Percentiles rank a stretch among this genome's conserved stretches.
phyloP scores from a whole-genome alignment of 306 rosid genomes.

The Cucurbita argyrosperma region DNA sequence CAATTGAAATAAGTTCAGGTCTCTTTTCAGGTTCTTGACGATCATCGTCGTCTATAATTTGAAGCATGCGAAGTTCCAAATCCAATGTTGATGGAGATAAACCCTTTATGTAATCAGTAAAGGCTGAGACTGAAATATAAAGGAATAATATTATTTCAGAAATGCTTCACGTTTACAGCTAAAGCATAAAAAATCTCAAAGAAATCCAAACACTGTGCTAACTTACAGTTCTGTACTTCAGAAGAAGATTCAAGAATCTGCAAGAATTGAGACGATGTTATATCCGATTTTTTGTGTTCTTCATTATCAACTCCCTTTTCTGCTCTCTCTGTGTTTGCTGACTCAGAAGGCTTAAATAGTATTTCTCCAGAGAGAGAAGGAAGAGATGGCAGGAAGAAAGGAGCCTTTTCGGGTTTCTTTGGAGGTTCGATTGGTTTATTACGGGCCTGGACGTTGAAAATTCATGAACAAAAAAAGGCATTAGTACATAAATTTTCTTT shows the following conservation, averaged over 20 bases:
- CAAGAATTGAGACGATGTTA: slow-evolving; percentile 37
- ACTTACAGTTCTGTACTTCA: slow-evolving; percentile 44
- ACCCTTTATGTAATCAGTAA: slow-evolving; percentile 65
- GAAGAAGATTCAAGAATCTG: slow-evolving; percentile 47
- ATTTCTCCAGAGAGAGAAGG: slow-evolving; percentile 84
- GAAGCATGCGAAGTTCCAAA: slow-evolving; percentile 81
- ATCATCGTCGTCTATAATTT: slow-evolving; percentile 52
- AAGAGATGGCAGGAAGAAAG: slow-evolving; percentile 83
- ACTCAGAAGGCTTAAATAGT: slow-evolving; percentile 48
- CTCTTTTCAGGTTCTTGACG: slow-evolving; percentile 45
- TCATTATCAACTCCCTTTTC: slow-evolving; percentile 17
- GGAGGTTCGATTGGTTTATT: slow-evolving; percentile 92
- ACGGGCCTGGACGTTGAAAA: slow-evolving; percentile 43
- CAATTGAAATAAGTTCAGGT: slow-evolving; percentile 46
- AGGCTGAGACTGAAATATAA: slow-evolving; percentile 38
- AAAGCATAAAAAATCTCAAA: not conserved
- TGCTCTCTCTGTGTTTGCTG: slow-evolving; percentile 23
- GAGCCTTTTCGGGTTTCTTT: slow-evolving; percentile 90
- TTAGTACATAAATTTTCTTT: not conserved
- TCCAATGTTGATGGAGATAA: slow-evolving; percentile 75
- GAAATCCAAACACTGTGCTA: not conserved
- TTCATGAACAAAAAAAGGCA: slow-evolving; percentile 3
- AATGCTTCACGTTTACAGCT: not conserved
- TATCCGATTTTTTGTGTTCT: slow-evolving; percentile 19
- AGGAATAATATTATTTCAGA: not conserved